Evolutionary conservation across 2,329 filamentous ascomycete species (phyloP).

Genomic region (Aspergillus caelatus): DNA sequence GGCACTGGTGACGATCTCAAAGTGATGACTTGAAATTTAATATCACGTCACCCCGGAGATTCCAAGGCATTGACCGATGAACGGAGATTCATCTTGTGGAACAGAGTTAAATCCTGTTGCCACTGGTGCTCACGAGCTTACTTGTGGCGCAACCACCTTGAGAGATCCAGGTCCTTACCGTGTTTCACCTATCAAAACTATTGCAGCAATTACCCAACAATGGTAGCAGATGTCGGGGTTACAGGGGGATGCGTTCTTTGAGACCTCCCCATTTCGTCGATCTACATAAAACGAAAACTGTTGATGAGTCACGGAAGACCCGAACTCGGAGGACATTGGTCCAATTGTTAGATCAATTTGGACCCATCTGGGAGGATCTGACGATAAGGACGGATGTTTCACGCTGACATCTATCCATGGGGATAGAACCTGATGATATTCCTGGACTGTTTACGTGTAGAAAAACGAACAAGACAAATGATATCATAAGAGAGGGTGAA

Average conservation of each 20-base stretch:
- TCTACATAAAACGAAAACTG: background rate
- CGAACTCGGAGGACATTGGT: background rate
- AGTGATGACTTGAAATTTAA: background rate
- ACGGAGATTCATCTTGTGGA: background rate
- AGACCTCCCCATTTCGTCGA: background rate
- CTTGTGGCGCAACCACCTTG: background rate
- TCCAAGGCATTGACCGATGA: background rate
- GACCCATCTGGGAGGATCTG: background rate
- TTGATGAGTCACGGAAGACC: background rate
- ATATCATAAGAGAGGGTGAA: background rate
- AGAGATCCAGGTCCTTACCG: background rate
- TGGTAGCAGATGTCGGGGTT: background rate
- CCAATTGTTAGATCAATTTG: background rate
- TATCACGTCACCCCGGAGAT: background rate
- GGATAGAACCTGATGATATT: background rate
- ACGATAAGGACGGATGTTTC: background rate
- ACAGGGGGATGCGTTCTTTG: background rate
- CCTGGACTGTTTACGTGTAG: background rate
- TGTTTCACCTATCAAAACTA: background rate
- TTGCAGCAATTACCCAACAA: background rate
- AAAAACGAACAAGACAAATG: background rate
- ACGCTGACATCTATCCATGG: no score
- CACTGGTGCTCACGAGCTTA: background rate
- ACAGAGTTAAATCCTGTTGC: background rate
- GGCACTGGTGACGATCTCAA: background rate